A percentile compares a stretch with the other conserved stretches of the same genome.
Evolutionary conservation across 129 eudicot genomes (phyloP).

Genomic region (Centaurea solstitialis): DNA sequence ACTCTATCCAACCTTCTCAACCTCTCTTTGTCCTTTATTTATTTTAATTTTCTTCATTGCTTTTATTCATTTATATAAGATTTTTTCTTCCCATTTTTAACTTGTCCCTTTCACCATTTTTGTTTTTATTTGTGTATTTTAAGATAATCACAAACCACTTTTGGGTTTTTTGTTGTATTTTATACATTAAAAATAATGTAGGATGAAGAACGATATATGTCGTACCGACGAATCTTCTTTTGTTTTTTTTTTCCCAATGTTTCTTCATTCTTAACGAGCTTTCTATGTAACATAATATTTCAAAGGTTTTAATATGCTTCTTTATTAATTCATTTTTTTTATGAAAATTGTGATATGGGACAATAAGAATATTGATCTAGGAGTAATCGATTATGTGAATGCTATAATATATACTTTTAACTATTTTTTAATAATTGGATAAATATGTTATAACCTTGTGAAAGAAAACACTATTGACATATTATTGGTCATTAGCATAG

Average conservation of each 20-base stretch:
- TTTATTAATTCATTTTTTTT: background rate
- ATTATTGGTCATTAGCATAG: no score
- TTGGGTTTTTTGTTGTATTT: background rate
- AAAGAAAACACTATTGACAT: no score
- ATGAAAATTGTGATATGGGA: background rate
- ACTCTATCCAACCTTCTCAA: constrained; percentile 26
- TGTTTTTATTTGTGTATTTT: background rate
- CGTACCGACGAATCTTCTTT: background rate
- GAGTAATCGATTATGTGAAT: no score
- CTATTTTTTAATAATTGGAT: no score
- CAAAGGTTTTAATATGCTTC: background rate
- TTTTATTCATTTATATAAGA: background rate
- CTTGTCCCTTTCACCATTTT: background rate
- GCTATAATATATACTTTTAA: no score
- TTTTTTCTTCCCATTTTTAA: background rate
- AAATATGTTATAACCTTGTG: no score
- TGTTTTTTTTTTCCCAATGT: background rate
- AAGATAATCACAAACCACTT: constrained; percentile 2
- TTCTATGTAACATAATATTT: background rate
- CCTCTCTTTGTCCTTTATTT: constrained; percentile 3
- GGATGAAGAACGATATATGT: background rate
- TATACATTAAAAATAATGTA: background rate
- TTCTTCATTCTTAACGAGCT: background rate
- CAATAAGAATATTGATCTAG: no score
- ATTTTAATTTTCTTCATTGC: background rate